Base-by-base conservation (phyloP, 192 early-diverging fungal genomes). In the Backusella morwellensis region DNA sequence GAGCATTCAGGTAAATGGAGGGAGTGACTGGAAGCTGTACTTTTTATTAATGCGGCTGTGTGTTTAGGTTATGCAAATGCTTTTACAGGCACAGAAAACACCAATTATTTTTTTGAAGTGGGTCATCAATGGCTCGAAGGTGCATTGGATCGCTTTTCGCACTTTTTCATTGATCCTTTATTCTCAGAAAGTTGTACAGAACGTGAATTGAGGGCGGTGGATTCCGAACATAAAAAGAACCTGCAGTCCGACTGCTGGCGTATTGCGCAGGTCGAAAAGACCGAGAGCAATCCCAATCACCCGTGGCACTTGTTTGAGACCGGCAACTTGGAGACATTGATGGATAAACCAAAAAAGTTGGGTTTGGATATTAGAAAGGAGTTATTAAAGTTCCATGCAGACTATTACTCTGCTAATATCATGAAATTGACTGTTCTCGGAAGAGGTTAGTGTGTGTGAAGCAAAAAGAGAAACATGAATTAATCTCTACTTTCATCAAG, bases 171-270 rank as follows among this genome's bases (percentile, higher is more conserved):
- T 32, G 81, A 87, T 32, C 97, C 97, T 11, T 87, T 94, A 44
- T 97, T 97, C 81, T 85, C 87, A 68, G 90, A 90, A 9, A 88
- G 86, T 67, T 94, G 95, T 82, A 95, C 91, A 6, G 97, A 97
- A 26, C 89, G 97, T 35, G 97, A 98, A 82, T 84, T 97, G 74
- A 82, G 86, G 6, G 97, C 97, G 0, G 95, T 98, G 11, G 96
- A 98, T 83, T 97, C 97, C 8, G 83, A 98, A 75, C 91, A 96
- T 84, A 95, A 96, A 75, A 95, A 94, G 73, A 97, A 97, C 80
- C 76, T 96, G 3, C 95, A 96, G 75, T 85, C 80, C 54, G 96
- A 98, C 81, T 75, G 74, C 36, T 94, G 96, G 90, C 89, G 96
- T 23, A 86, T 93, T 50, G 91, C 88, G 80, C 94, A 97, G 83